phyloP scores from a whole-genome alignment of 257 asterid genomes.

The Solanum neorickii region DNA sequence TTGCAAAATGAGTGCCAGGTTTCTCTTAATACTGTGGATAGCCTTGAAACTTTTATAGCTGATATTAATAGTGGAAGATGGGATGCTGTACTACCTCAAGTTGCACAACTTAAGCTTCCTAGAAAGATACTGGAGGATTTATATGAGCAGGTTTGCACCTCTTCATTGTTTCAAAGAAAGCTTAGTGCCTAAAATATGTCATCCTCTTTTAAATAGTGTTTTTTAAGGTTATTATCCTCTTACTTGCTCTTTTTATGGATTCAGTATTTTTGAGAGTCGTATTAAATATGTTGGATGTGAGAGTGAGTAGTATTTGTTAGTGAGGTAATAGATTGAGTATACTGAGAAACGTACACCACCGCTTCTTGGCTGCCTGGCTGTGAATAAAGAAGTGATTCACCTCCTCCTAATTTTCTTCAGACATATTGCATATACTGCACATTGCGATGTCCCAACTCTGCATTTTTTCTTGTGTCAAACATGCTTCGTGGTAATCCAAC shows the following conservation, averaged over 20 bases:
- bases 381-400: background rate
- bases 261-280: background rate
- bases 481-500: background rate
- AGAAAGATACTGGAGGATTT: slow-evolving; percentile 86
- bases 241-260: background rate
- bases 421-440: background rate
- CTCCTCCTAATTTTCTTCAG: background rate
- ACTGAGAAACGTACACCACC: background rate
- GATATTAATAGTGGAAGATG: slow-evolving; percentile 95
- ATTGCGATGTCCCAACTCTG: background rate
- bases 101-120: slow-evolving; percentile 89
- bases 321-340: background rate
- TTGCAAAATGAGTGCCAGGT: slow-evolving; percentile 96
- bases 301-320: background rate
- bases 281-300: background rate
- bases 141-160: slow-evolving; percentile 68
- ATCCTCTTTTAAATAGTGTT: background rate
- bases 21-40: slow-evolving; percentile 91
- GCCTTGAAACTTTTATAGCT: slow-evolving; percentile 75
- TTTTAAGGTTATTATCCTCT: background rate
- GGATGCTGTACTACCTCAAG: slow-evolving; percentile 97
- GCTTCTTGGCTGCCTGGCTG: background rate
- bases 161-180: background rate
- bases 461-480: background rate
- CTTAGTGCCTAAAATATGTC: background rate